Evolutionary conservation across 2,329 filamentous ascomycete species (phyloP).

Genomic region (Penicillium polonicum): DNA sequence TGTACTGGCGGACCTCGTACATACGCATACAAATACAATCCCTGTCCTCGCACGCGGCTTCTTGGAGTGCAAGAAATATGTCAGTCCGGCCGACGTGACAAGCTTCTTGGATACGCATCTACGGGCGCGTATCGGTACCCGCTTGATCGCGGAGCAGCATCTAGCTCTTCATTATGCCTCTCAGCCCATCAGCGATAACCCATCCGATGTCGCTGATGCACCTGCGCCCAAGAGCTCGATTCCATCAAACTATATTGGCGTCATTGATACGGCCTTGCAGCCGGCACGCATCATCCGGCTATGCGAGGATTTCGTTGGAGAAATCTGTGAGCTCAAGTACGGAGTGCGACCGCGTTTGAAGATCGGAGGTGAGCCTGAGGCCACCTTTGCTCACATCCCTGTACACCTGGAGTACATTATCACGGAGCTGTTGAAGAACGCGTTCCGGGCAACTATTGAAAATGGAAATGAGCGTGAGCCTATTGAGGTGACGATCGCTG

Average conservation of each 20-base stretch:
- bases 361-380: constrained; percentile 80
- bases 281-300: constrained; percentile 78
- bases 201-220: constrained; percentile 23
- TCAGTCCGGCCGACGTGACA: constrained; percentile 78
- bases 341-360: constrained; percentile 77
- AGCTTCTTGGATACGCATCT: constrained; percentile 91
- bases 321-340: constrained; percentile 96
- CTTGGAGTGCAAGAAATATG: constrained; percentile 88
- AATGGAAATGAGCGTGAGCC: constrained; percentile 75
- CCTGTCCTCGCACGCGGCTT: constrained; percentile 89
- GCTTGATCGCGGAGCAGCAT: constrained; percentile 93
- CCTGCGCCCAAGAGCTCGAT: constrained; percentile 24
- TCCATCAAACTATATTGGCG: constrained; percentile 73
- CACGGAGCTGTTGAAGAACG: constrained; percentile 94
- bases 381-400: constrained; percentile 90
- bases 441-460: constrained; percentile 90
- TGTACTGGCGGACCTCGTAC: constrained; percentile 90
- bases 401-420: constrained; percentile 97
- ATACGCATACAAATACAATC: constrained; percentile 92
- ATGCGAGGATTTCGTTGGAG: constrained; percentile 87
- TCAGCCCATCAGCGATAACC: constrained; percentile 67
- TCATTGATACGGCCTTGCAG: constrained; percentile 86
- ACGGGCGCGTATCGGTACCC: constrained; percentile 87
- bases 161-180: constrained; percentile 79
- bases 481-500: constrained; percentile 88